A percentile compares a stretch with the other conserved stretches of the same genome.
Conservation (phyloP, 768 basidiomycete genomes). For the Mycena crocata region DNA sequence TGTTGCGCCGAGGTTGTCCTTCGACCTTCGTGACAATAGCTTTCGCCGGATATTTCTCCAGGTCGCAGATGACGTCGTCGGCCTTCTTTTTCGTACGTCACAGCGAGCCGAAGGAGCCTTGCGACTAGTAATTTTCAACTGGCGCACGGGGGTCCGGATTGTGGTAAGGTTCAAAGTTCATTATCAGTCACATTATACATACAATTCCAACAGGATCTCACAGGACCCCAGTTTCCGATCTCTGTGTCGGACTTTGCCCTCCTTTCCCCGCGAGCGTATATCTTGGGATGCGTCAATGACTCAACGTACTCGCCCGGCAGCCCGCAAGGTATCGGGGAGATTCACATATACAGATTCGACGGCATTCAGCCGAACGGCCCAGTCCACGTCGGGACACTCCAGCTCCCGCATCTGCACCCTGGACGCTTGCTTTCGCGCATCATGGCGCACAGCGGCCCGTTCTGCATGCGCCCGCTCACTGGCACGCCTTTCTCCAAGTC, state of each 20-base stretch:
- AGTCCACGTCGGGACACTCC: constrained; percentile 4
- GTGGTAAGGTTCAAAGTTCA: background rate
- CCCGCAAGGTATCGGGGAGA: background rate
- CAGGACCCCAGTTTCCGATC: background rate
- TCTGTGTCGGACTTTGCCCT: constrained; percentile 2
- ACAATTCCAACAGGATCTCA: background rate
- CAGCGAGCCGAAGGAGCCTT: background rate
- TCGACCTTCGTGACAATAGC: background rate
- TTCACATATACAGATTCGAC: constrained; percentile 10
- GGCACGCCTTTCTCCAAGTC: constrained; percentile 13
- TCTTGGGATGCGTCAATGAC: background rate
- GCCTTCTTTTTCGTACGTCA: constrained; percentile 3
- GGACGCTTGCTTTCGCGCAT: background rate
- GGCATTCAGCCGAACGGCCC: background rate
- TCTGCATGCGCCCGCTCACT: constrained; percentile 10
- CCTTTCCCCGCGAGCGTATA: constrained; percentile 11
- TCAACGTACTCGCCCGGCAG: background rate
- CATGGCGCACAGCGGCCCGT: constrained; percentile 28
- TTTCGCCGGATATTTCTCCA: background rate
- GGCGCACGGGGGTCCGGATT: constrained; percentile 1
- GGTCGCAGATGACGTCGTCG: constrained; percentile 14
- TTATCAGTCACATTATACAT: background rate
- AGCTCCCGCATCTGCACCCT: background rate
- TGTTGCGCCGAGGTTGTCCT: background rate
- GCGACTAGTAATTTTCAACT: constrained; percentile 13